A percentile compares a stretch with the other conserved stretches of the same genome.
These are phyloP conservation scores for Galerina sulciceps DNA, from an alignment of 768 basidiomycete genomes.

Conservation along the genomic window DNA sequence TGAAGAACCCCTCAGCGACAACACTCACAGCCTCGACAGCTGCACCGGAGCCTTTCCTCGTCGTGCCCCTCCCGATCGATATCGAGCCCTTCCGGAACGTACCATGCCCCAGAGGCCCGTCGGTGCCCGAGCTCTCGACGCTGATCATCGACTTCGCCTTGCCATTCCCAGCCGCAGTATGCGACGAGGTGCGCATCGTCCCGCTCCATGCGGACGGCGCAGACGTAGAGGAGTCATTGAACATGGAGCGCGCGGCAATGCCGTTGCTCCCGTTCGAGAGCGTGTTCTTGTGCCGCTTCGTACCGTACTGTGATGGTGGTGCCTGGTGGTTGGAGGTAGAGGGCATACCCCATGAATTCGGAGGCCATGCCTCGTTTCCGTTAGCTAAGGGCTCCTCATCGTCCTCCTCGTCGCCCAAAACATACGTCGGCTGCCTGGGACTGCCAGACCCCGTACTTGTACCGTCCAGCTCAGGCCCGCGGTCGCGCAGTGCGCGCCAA, in stretches of 20 bases:
- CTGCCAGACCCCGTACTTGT: slow-evolving; percentile 24
- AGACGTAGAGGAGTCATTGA: slow-evolving; percentile 23
- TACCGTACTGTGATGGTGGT: neutral
- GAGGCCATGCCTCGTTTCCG: neutral
- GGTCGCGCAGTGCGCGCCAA: slow-evolving; percentile 33
- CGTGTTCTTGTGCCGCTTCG: slow-evolving; percentile 28
- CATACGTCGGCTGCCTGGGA: slow-evolving; percentile 21
- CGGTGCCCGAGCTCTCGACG: slow-evolving; percentile 51
- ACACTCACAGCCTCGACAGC: slow-evolving; percentile 78
- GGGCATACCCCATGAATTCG: neutral
- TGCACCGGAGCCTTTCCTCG: slow-evolving; percentile 66
- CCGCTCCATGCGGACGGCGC: slow-evolving; percentile 21
- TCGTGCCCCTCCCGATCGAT: slow-evolving; percentile 64
- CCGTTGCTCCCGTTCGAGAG: slow-evolving; percentile 22
- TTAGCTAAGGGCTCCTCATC: slow-evolving; percentile 52
- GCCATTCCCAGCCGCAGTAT: slow-evolving; percentile 28
- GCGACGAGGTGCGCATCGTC: slow-evolving; percentile 9
- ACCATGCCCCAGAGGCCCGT: slow-evolving; percentile 30
- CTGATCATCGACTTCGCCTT: slow-evolving; percentile 66
- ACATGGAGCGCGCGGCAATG: slow-evolving; percentile 22
- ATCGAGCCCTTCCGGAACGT: slow-evolving; percentile 53
- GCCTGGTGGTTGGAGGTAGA: neutral
- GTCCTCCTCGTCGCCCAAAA: slow-evolving; percentile 55
- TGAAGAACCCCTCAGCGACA: slow-evolving; percentile 81
- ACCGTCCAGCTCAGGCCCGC: slow-evolving; percentile 22